phyloP scores from a whole-genome alignment of 495 filamentous ascomycete species.

The Letharia columbiana region DNA sequence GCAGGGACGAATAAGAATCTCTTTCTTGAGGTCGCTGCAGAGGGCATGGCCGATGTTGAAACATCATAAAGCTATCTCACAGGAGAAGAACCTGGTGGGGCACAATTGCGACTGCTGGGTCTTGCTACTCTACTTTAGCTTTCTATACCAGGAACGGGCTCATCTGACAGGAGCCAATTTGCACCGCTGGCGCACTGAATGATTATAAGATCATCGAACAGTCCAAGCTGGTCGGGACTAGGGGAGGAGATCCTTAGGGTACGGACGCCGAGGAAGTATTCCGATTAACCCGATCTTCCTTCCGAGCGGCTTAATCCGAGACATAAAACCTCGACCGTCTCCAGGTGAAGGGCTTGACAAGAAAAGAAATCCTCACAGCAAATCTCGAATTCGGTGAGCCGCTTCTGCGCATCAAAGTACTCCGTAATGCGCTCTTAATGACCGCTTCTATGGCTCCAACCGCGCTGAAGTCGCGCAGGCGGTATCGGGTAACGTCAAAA shows the following conservation, averaged over 20 bases:
- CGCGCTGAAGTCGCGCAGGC: not conserved
- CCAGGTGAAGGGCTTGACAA: too few relatives aligned
- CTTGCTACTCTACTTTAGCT: not conserved
- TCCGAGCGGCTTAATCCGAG: not conserved
- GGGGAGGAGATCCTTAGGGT: too few relatives aligned
- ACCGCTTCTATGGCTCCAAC: not conserved
- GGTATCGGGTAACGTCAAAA: not conserved
- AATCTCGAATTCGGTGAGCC: not conserved
- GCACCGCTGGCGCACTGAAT: too few relatives aligned
- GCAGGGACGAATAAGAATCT: not conserved
- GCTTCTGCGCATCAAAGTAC: not conserved
- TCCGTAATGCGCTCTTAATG: not conserved
- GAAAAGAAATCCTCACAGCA: too few relatives aligned
- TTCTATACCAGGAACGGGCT: too few relatives aligned
- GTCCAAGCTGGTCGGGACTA: not conserved
- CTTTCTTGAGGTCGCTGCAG: not conserved
- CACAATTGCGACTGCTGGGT: not conserved
- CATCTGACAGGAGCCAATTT: too few relatives aligned
- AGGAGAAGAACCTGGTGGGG: not conserved
- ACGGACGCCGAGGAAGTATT: too few relatives aligned
- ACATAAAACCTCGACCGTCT: too few relatives aligned
- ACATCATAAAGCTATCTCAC: not conserved
- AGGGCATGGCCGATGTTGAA: not conserved
- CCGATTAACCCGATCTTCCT: not conserved
- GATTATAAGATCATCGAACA: not conserved